Evolutionary conservation across 1,284 basidiomycete species (phyloP).

Genomic region (Leccinum angustisporum): DNA sequence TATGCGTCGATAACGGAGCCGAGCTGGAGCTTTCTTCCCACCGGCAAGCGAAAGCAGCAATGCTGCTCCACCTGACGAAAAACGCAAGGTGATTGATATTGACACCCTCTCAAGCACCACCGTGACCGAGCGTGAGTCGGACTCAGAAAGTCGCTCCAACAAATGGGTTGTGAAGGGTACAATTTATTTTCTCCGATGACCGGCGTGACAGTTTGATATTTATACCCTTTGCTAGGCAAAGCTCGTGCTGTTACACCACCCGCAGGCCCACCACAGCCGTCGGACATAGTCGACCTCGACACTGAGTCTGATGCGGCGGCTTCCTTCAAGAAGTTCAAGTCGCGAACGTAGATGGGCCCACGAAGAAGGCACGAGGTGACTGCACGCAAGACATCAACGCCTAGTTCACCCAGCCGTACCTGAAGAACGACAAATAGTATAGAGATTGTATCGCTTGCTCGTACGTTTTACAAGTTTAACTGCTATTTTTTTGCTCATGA

Average conservation of each 20-base stretch:
- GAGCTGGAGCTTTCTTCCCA: neutral
- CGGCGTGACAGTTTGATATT: neutral
- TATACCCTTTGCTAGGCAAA: neutral
- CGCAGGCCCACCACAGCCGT: neutral
- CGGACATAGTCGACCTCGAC: neutral
- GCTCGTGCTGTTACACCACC: neutral
- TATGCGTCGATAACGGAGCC: neutral
- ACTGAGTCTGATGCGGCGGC: neutral
- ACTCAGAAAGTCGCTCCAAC: neutral
- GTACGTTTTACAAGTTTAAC: neutral
- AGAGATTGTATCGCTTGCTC: neutral
- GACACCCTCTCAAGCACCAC: neutral
- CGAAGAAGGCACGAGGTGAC: neutral
- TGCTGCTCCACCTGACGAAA: neutral
- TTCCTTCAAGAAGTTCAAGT: neutral
- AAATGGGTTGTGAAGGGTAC: neutral
- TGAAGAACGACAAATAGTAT: slow-evolving; percentile 1
- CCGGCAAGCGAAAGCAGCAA: neutral
- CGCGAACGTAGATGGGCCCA: neutral
- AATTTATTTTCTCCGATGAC: neutral
- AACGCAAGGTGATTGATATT: neutral
- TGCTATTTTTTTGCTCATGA: neutral
- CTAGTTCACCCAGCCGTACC: neutral
- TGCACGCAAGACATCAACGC: neutral
- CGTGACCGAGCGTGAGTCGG: neutral